These are phyloP conservation scores for Casuarina equisetifolia DNA, from an alignment of 306 rosid genomes.

Conservation along the genomic window DNA sequence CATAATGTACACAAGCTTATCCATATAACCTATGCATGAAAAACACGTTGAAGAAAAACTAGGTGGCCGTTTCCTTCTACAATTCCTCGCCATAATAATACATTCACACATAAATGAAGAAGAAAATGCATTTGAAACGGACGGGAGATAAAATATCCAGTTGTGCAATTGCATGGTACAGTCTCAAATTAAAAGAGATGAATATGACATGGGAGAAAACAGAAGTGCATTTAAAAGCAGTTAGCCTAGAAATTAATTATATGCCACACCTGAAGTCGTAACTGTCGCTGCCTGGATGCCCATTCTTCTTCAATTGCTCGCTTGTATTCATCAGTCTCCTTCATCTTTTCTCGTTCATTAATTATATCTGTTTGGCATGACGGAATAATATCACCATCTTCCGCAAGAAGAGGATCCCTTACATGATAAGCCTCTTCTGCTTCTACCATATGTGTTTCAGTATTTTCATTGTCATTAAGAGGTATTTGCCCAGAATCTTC, in stretches of 20 bases:
- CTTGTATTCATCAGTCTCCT: slow-evolving; percentile 87
- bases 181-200: neutral
- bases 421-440: slow-evolving; percentile 14
- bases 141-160: neutral
- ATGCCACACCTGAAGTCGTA: slow-evolving; percentile 75
- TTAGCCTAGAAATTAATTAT: neutral
- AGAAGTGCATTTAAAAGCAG: neutral
- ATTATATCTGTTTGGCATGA: slow-evolving; percentile 43
- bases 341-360: slow-evolving; percentile 70
- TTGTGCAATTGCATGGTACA: neutral
- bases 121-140: neutral
- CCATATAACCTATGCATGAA: neutral
- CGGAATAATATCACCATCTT: slow-evolving; percentile 26
- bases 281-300: slow-evolving; percentile 78
- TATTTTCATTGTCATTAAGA: neutral
- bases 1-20: neutral
- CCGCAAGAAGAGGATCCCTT: slow-evolving; percentile 22
- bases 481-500: slow-evolving; percentile 20
- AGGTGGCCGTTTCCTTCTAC: neutral
- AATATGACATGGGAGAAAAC: slow-evolving; percentile 9
- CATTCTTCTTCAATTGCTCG: slow-evolving; percentile 79
- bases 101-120: neutral
- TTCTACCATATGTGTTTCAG: slow-evolving; percentile 16
- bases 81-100: neutral
- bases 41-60: neutral